Evolutionary conservation across 257 asterid species (phyloP), one percentile per base, ranked within the genome.

Genomic region (Jacaranda mimosifolia): DNA sequence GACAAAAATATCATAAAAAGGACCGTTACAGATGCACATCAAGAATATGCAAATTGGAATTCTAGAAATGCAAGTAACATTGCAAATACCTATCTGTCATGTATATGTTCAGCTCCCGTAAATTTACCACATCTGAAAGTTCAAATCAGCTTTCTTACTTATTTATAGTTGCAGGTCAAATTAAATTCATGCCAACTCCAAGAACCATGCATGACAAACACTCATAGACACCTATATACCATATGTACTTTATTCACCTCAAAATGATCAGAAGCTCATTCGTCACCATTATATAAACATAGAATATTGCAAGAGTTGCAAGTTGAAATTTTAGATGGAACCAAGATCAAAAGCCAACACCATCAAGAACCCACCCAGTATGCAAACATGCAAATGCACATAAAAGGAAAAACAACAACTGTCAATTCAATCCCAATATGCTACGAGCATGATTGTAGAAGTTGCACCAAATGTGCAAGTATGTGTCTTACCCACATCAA

Each of bases 121-220:
- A 53, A 2, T n/a, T n/a, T 45, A 46, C 58, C 70, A 71, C 57
- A 11, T 60, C 48, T 74, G 55, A 53, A 58, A 60, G 58, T 21
- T 32, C 59, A 66, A 62, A 68, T 64, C 69, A 53, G 45, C 51
- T 43, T 48, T 72, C 51, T 42, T 58, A 19, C 57, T 58, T 46
- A 46, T 38, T 58, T 62, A 19, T 40, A 36, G 35, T 66, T 46
- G 73, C 71, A 42, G 7, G 49, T 77, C 36, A 15, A 21, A 76
- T 21, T 3, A 1, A 8, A 36, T 11, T 10, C 51, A 56, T 38
- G 66, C 32, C 32, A 26, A 26, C 32, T 26, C 17, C 80, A 76
- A 56, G 17, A 43, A 43, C 4, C 32, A 46, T 60, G 19, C 48
- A 45, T 42, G 76, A 45, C 46, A 45, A 73, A 43, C 77, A 42